Percentiles rank a stretch among this genome's conserved stretches.
These are phyloP conservation scores for Metarhizium album DNA, from an alignment of 2,329 filamentous ascomycete species.

Conservation along the genomic window DNA sequence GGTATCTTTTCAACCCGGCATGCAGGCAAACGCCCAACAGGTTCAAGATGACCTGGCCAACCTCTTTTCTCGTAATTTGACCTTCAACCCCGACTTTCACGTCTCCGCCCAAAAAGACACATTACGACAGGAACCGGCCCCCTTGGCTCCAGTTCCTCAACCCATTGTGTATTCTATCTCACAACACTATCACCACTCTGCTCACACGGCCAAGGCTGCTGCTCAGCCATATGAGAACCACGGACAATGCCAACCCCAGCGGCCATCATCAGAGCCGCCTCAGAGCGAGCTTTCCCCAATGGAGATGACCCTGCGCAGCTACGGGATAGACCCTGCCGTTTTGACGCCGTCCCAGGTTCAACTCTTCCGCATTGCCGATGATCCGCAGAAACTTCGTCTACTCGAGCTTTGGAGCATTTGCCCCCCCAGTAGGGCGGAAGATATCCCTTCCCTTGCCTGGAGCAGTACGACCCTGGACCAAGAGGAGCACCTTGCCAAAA, in stretches of 20 bases:
- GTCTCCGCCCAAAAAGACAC: constrained; percentile 13
- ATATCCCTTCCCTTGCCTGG: constrained; percentile 43
- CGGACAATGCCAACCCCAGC: constrained; percentile 25
- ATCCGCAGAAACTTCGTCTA: constrained; percentile 60
- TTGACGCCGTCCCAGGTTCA: constrained; percentile 67
- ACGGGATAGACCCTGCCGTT: constrained; percentile 58
- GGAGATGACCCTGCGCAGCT: constrained; percentile 48
- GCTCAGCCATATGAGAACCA: constrained; percentile 16
- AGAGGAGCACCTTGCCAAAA: constrained; percentile 46
- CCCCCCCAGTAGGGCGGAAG: constrained; percentile 49
- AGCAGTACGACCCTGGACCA: constrained; percentile 43
- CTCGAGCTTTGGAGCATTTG: constrained; percentile 80
- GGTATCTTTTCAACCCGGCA: constrained; percentile 21
- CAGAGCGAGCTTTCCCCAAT: constrained; percentile 37
- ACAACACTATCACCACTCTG: constrained; percentile 75
- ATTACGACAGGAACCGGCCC: constrained; percentile 18
- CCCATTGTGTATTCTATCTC: constrained; percentile 63
- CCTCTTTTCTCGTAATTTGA: constrained; percentile 69
- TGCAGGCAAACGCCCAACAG: constrained; percentile 32
- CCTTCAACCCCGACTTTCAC: constrained; percentile 38
- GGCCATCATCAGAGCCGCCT: constrained; percentile 40
- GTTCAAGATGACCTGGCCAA: constrained; percentile 72
- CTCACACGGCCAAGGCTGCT: constrained; percentile 40
- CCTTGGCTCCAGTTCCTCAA: constrained; percentile 17
- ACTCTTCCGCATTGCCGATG: constrained; percentile 66